Conservation (phyloP, 2,329 filamentous ascomycete species). For the Aureobasidium sp. region DNA sequence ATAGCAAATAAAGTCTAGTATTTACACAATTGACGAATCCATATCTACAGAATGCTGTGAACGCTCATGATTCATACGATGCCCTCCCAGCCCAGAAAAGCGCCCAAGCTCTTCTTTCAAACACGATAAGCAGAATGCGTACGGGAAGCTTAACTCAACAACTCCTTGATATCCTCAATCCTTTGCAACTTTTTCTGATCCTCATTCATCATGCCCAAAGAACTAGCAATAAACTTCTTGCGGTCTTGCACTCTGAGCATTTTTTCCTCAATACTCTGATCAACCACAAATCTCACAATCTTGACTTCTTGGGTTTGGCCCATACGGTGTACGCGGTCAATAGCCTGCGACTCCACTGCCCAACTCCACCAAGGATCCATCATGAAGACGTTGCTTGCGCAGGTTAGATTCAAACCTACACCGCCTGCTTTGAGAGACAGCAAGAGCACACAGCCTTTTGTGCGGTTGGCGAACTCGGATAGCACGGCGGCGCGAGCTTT, state of each 20-base stretch:
- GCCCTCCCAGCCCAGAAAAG: neutral
- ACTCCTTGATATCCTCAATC: constrained; percentile 88
- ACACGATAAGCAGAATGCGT: neutral
- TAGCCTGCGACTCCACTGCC: constrained; percentile 91
- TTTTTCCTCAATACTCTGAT: constrained; percentile 85
- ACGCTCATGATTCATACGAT: neutral
- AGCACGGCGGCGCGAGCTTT: constrained; percentile 75
- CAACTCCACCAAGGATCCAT: constrained; percentile 99
- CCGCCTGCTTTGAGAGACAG: constrained; percentile 84
- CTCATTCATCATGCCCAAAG: constrained; percentile 87
- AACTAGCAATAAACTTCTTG: constrained; percentile 95
- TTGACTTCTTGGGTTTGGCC: constrained; percentile 81
- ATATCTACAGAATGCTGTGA: neutral
- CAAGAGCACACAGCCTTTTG: constrained; percentile 65
- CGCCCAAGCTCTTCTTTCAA: neutral
- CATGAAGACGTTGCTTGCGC: constrained; percentile 87
- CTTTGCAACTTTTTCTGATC: constrained; percentile 85
- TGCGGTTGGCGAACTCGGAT: constrained; percentile 53
- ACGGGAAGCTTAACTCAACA: constrained; percentile 51
- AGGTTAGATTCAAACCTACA: constrained; percentile 86
- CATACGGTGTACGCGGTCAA: constrained; percentile 96
- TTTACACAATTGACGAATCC: neutral
- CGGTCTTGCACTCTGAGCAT: constrained; percentile 91
- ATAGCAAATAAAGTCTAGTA: neutral
- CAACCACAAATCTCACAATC: constrained; percentile 82